Percentiles rank a stretch among this genome's conserved stretches.
These are phyloP conservation scores for Cladochytrium tenue DNA, from an alignment of 371 early-diverging fungal genomes.

Conservation along the genomic window DNA sequence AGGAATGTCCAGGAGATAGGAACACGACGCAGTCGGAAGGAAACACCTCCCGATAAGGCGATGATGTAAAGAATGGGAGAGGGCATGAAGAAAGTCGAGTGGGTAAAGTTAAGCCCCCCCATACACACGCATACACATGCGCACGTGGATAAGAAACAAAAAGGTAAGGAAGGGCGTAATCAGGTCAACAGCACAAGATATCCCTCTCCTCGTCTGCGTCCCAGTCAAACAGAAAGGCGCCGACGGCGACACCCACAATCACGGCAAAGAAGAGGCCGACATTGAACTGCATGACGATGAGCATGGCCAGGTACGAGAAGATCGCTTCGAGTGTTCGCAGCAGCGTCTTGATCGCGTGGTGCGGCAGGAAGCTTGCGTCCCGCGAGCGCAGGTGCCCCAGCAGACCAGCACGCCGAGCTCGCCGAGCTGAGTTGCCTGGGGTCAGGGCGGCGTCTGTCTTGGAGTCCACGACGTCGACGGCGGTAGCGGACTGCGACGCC, in stretches of 20 bases:
- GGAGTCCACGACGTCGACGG: not conserved
- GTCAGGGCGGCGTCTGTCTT: not conserved
- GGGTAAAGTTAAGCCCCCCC: no score
- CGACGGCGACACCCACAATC: not conserved
- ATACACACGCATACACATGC: no score
- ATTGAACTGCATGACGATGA: slow-evolving; percentile 16
- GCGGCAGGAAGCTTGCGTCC: not conserved
- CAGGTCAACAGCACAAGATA: slow-evolving; percentile 2
- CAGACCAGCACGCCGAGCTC: not conserved
- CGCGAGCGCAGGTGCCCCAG: not conserved
- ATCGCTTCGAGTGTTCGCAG: not conserved
- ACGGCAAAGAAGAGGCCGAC: slow-evolving; percentile 8
- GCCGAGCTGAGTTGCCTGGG: not conserved
- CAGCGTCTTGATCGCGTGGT: slow-evolving; percentile 2
- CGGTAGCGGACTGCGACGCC: no score
- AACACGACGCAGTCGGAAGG: no score
- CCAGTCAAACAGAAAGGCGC: not conserved
- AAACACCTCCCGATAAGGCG: no score
- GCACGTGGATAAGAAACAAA: no score
- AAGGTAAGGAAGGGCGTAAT: no score
- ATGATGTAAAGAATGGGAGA: no score
- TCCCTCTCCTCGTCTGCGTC: not conserved
- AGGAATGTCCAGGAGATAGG: no score
- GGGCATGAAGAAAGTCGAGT: no score
- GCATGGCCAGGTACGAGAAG: slow-evolving; percentile 6